Conservation (phyloP, 2,329 filamentous ascomycete species). For the Talaromyces sp. region DNA sequence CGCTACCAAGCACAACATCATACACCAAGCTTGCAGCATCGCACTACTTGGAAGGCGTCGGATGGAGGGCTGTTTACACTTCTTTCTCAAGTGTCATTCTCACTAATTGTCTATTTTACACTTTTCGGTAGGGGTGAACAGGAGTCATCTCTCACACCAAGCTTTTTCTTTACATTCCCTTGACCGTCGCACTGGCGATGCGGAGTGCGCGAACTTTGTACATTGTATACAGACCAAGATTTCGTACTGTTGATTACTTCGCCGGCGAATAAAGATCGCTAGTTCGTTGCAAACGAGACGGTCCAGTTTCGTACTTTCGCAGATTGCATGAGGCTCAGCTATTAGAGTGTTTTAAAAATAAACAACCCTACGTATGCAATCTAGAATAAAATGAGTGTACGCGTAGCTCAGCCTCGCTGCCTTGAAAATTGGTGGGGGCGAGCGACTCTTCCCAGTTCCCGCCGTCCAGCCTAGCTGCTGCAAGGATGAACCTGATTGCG, state of each 20-base stretch:
- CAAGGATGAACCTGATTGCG: slow-evolving; percentile 4
- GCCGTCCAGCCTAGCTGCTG: not conserved
- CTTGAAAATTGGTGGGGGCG: slow-evolving; percentile 3
- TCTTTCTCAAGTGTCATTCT: slow-evolving; percentile 18
- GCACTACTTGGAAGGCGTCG: slow-evolving; percentile 10
- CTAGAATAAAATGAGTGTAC: not conserved
- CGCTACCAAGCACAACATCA: slow-evolving; percentile 16
- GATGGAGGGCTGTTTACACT: slow-evolving; percentile 1
- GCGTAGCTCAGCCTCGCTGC: slow-evolving; percentile 4
- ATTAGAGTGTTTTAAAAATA: not conserved
- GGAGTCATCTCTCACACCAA: slow-evolving; percentile 7
- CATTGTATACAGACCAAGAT: slow-evolving; percentile 10
- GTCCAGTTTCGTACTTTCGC: not conserved
- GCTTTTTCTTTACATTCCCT: not conserved
- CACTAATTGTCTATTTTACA: slow-evolving; percentile 17
- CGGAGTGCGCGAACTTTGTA: slow-evolving; percentile 13
- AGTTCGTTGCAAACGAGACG: not conserved
- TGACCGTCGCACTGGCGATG: slow-evolving; percentile 11
- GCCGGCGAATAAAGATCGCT: not conserved
- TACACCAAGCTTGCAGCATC: slow-evolving; percentile 15
- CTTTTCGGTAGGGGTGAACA: slow-evolving; percentile 26
- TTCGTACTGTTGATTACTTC: slow-evolving; percentile 8
- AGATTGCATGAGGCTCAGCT: slow-evolving; percentile 3
- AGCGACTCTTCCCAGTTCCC: slow-evolving; percentile 7
- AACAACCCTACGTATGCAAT: not conserved